These are phyloP conservation scores for Onygenales sp. DNA, from an alignment of 2,329 filamentous ascomycete species.

Conservation along the genomic window DNA sequence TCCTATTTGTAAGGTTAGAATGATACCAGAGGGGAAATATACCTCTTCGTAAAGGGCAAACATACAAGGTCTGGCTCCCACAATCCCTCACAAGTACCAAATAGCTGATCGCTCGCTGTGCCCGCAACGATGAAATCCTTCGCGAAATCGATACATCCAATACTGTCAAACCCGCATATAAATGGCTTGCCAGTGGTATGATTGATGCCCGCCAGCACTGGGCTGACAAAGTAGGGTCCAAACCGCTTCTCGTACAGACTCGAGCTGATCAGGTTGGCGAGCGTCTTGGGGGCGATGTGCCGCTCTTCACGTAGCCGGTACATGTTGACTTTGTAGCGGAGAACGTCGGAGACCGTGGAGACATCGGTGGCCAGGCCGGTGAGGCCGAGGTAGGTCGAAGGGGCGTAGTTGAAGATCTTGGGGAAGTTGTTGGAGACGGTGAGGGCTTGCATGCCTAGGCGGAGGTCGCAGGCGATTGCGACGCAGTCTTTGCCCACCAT, in stretches of 20 bases:
- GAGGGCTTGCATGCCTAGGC: slow-evolving; percentile 88
- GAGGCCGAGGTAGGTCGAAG: slow-evolving; percentile 84
- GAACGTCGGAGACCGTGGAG: slow-evolving; percentile 85
- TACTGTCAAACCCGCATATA: slow-evolving; percentile 98
- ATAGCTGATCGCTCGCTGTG: slow-evolving; percentile 93
- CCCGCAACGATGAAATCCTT: slow-evolving; percentile 99
- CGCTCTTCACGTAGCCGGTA: slow-evolving; percentile 98
- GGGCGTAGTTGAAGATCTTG: slow-evolving; percentile 95
- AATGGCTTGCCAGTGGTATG: slow-evolving; percentile 90
- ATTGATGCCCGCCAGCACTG: slow-evolving; percentile 90
- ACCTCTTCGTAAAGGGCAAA: slow-evolving; percentile 12
- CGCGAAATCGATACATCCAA: slow-evolving; percentile 98
- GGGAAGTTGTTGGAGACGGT: slow-evolving; percentile 99
- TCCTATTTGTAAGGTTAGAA: slow-evolving; percentile 40
- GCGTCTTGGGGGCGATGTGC: slow-evolving; percentile 84
- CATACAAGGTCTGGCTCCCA: slow-evolving; percentile 95
- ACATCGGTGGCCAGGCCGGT: slow-evolving; percentile 96
- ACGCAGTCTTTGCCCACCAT: slow-evolving; percentile 99
- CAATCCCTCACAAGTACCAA: slow-evolving; percentile 94
- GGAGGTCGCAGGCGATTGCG: slow-evolving; percentile 97
- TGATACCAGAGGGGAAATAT: not conserved
- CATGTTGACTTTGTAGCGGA: slow-evolving; percentile 99
- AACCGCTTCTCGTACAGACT: slow-evolving; percentile 92
- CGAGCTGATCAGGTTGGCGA: slow-evolving; percentile 89
- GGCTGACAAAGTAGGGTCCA: slow-evolving; percentile 91